Conservation (phyloP, 2,329 filamentous ascomycete genomes). For the Fusarium tuaranense region DNA sequence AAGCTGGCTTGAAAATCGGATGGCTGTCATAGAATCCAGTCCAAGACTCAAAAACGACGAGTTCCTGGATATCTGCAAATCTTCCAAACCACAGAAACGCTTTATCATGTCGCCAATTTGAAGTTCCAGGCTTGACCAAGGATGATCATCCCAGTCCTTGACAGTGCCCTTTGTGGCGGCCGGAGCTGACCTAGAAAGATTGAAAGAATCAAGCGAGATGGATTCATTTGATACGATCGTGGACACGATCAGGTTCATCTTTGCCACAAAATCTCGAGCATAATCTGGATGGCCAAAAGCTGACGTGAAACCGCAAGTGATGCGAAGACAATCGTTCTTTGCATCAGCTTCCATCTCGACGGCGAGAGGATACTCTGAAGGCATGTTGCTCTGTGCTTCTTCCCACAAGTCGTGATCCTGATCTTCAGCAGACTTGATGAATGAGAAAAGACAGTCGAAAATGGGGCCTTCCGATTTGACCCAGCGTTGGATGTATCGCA, state of each 20-base stretch:
- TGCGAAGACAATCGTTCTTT: background rate
- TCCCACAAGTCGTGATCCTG: background rate
- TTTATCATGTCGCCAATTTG: background rate
- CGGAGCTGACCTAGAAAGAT: background rate
- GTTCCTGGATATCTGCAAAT: background rate
- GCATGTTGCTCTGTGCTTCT: background rate
- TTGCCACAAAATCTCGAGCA: background rate
- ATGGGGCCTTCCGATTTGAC: background rate
- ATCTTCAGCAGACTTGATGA: background rate
- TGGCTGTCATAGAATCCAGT: background rate
- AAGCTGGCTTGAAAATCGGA: background rate
- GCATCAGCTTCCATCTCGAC: background rate
- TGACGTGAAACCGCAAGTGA: background rate
- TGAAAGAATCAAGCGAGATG: background rate
- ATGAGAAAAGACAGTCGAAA: conserved; percentile 5
- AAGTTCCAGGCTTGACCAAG: background rate
- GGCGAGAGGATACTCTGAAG: conserved; percentile 1
- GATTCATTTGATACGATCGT: background rate
- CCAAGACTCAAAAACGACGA: conserved; percentile 3
- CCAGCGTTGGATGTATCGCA: background rate
- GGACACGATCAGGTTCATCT: background rate
- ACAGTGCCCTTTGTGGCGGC: background rate
- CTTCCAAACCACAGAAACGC: background rate
- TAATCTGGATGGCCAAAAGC: background rate
- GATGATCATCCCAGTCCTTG: background rate